These are phyloP conservation scores for Pestalotiopsis sp. DNA, from an alignment of 2,329 filamentous ascomycete species.

Conservation along the genomic window DNA sequence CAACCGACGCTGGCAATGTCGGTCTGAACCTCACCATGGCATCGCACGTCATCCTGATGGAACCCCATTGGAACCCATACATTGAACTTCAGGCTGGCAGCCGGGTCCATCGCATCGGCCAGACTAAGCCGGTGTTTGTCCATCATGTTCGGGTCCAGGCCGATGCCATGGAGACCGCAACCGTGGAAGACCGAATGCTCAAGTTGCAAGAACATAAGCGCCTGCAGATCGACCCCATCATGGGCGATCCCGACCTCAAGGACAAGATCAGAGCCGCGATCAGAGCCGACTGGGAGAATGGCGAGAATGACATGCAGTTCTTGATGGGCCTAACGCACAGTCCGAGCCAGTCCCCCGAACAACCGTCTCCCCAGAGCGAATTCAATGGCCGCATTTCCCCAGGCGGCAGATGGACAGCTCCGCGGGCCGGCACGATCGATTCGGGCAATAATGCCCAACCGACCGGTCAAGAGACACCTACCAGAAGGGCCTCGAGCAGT, in stretches of 20 bases:
- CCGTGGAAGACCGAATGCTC: conserved; percentile 87
- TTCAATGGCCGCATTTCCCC: too few relatives aligned
- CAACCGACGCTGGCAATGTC: conserved; percentile 79
- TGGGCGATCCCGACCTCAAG: conserved; percentile 74
- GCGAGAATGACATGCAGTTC: conserved; percentile 42
- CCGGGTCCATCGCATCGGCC: conserved; percentile 85
- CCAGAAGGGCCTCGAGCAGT: too few relatives aligned
- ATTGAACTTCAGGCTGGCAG: conserved; percentile 93
- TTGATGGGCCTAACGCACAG: too few relatives aligned
- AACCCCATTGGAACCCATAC: conserved; percentile 94
- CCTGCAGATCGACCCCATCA: conserved; percentile 73
- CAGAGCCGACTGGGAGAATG: conserved; percentile 18
- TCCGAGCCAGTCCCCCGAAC: too few relatives aligned
- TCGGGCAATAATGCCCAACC: too few relatives aligned
- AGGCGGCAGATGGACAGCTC: too few relatives aligned
- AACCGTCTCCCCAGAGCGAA: too few relatives aligned
- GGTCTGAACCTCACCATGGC: conserved; percentile 85
- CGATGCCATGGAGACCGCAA: conserved; percentile 35
- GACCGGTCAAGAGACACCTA: too few relatives aligned
- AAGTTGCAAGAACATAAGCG: conserved; percentile 79
- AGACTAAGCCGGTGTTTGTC: conserved; percentile 72
- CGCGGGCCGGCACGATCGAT: too few relatives aligned
- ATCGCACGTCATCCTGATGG: conserved; percentile 84
- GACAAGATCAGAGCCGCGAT: conserved; percentile 57
- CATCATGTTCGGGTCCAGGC: conserved; percentile 76